Percentiles rank a stretch among this genome's conserved stretches.
Conservation (phyloP, 768 basidiomycete species). For the Mycena vitilis region DNA sequence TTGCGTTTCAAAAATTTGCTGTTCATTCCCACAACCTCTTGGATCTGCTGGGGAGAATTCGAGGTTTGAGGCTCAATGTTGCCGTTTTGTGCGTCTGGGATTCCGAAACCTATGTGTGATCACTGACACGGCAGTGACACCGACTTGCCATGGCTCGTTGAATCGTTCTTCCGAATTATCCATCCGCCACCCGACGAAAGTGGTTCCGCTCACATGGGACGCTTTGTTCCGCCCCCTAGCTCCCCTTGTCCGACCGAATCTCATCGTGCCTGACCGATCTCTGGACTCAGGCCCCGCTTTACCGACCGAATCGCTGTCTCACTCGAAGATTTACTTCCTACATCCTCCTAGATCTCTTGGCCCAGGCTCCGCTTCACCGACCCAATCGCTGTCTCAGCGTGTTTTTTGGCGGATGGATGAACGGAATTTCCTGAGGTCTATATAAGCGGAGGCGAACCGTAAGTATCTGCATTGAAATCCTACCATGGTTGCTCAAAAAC, state of each 20-base stretch:
- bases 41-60: too few relatives aligned
- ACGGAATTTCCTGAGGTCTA: constrained; percentile 2
- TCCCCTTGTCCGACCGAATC: constrained; percentile 23
- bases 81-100: too few relatives aligned
- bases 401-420: constrained; percentile 2
- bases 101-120: too few relatives aligned
- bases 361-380: not conserved
- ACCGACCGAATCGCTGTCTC: constrained; percentile 34
- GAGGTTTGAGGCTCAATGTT: too few relatives aligned
- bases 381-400: constrained; percentile 32
- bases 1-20: too few relatives aligned
- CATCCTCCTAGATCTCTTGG: too few relatives aligned
- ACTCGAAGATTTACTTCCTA: not conserved
- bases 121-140: too few relatives aligned
- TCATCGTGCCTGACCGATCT: constrained; percentile 22
- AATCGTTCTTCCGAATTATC: too few relatives aligned
- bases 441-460: not conserved
- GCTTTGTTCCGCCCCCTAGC: not conserved
- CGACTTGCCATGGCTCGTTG: too few relatives aligned
- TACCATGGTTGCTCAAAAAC: constrained; percentile 4
- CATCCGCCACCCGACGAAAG: not conserved
- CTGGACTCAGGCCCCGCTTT: constrained; percentile 16
- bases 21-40: too few relatives aligned
- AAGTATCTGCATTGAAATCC: not conserved
- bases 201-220: constrained; percentile 11